These are phyloP conservation scores for Balamuthia mandrillaris DNA, from an alignment of 208 protist genomes.

Conservation along the genomic window DNA sequence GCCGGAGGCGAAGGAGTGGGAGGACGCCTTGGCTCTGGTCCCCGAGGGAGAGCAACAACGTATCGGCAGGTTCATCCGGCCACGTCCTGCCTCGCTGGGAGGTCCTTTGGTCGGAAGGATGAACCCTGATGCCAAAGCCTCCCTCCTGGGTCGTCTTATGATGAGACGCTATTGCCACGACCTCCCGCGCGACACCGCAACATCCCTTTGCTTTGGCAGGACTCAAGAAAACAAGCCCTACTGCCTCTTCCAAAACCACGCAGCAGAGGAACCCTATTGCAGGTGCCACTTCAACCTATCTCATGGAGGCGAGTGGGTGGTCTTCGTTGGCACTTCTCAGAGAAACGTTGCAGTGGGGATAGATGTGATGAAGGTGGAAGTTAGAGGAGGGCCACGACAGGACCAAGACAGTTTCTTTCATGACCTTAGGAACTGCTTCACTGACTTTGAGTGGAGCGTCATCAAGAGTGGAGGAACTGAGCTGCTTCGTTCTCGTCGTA, in stretches of 20 bases:
- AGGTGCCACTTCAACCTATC: slow-evolving; percentile 23
- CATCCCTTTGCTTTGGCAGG: background rate
- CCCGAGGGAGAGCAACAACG: background rate
- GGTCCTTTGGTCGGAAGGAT: background rate
- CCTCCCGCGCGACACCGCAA: background rate
- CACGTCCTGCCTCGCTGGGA: background rate
- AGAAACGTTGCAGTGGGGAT: background rate
- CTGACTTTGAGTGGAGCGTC: background rate
- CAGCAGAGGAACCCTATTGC: too few species aligned
- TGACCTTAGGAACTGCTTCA: slow-evolving; percentile 19
- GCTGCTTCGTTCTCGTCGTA: too few species aligned
- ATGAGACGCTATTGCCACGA: background rate
- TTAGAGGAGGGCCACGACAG: background rate
- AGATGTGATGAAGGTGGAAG: slow-evolving; percentile 36
- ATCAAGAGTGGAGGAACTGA: too few species aligned
- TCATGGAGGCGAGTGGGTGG: slow-evolving; percentile 34
- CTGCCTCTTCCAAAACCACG: too few species aligned
- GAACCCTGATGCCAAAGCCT: slow-evolving; percentile 32
- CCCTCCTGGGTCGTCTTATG: slow-evolving; percentile 11
- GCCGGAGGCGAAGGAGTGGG: background rate
- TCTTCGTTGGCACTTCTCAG: slow-evolving; percentile 13
- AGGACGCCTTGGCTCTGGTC: background rate
- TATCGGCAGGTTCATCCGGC: slow-evolving; percentile 6
- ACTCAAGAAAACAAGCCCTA: slow-evolving; percentile 27
- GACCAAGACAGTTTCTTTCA: background rate